These are phyloP conservation scores for Cordyceps cicadae DNA, from an alignment of 2,329 filamentous ascomycete genomes.

Conservation along the genomic window DNA sequence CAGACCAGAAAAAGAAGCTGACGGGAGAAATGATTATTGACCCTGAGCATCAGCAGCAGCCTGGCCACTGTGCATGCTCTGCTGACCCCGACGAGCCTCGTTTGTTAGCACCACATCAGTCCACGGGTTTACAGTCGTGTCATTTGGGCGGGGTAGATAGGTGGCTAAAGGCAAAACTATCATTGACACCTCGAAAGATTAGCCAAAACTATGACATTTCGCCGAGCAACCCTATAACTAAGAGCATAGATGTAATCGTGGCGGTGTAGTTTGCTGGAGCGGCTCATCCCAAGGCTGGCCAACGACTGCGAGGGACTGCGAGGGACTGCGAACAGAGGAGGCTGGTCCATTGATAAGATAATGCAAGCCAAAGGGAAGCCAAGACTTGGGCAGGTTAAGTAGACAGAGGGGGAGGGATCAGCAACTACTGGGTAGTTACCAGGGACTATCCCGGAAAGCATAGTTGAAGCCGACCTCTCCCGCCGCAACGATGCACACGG, in stretches of 20 bases:
- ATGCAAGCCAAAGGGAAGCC: too few species aligned
- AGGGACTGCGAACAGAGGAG: too few species aligned
- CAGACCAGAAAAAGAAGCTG: neutral
- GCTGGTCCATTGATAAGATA: too few species aligned
- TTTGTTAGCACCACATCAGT: neutral
- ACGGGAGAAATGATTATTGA: neutral
- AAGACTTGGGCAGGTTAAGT: neutral
- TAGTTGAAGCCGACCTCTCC: neutral
- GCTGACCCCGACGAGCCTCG: neutral
- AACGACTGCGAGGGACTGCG: too few species aligned
- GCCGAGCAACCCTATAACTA: neutral
- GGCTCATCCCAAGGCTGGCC: too few species aligned
- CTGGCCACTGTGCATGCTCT: neutral
- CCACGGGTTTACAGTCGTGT: too few species aligned
- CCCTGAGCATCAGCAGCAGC: neutral
- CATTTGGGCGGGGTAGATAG: neutral
- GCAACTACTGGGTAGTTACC: neutral
- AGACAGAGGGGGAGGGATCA: neutral
- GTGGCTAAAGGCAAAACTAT: neutral
- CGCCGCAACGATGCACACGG: neutral
- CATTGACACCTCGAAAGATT: neutral
- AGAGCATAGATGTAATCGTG: neutral
- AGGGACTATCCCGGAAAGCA: neutral
- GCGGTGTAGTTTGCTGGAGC: neutral
- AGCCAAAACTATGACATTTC: neutral